These are phyloP conservation scores for Pyricularia grisea DNA, from an alignment of 2,329 filamentous ascomycete genomes.

Conservation along the genomic window DNA sequence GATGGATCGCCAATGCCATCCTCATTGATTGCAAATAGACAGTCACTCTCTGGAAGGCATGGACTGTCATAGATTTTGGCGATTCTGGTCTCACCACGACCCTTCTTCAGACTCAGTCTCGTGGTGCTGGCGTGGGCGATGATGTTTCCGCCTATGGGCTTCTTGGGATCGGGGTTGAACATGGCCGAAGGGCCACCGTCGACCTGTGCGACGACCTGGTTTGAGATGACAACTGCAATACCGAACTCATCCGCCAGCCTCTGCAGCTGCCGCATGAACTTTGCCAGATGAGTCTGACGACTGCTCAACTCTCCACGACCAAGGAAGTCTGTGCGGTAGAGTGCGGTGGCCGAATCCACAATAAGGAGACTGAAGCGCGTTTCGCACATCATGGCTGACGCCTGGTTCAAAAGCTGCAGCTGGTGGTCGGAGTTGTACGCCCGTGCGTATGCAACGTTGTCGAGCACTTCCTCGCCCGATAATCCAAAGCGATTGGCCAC, in stretches of 20 bases:
- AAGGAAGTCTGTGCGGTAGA: constrained; percentile 94
- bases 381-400: constrained; percentile 98
- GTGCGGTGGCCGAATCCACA: constrained; percentile 88
- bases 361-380: constrained; percentile 93
- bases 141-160: constrained; percentile 97
- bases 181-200: constrained; percentile 93
- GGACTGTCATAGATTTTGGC: constrained; percentile 99
- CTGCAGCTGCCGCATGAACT: constrained; percentile 80
- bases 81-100: constrained; percentile 86
- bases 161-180: constrained; percentile 99
- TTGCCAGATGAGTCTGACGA: constrained; percentile 78
- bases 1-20: constrained; percentile 93
- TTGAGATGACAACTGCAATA: constrained; percentile 96
- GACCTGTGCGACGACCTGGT: constrained; percentile 96
- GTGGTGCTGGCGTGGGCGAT: constrained; percentile 97
- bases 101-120: constrained; percentile 89
- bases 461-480: constrained; percentile 91
- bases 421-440: constrained; percentile 99
- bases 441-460: constrained; percentile 96
- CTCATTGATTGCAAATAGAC: constrained; percentile 92
- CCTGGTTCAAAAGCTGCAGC: constrained; percentile 87
- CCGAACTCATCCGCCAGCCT: constrained; percentile 77
- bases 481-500: constrained; percentile 92
- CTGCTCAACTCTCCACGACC: constrained; percentile 96
- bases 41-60: constrained; percentile 92